Base-by-base conservation (phyloP, 768 basidiomycete species). In the Suillus brevipes region DNA sequence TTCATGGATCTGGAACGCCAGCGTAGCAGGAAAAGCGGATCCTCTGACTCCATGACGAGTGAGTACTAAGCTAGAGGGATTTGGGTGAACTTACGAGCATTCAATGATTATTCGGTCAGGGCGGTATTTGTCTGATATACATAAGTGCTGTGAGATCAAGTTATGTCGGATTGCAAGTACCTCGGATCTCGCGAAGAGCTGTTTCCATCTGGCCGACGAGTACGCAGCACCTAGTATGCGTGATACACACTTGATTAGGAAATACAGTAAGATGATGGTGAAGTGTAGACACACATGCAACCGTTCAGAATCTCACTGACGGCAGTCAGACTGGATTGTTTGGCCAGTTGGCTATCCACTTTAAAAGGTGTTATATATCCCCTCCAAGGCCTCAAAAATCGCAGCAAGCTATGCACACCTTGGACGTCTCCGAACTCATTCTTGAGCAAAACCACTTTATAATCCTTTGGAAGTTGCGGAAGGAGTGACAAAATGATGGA, bases 351-450 rank as follows among this genome's bases (percentile, higher is more conserved):
- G 69, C 94, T 95, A 73, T 98, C 95, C 58, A 98, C 95, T 92
- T 61, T 42, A 7, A 50, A 68, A 65, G 65, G 20, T 16, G 47
- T 60, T 63, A 49, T 58, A 18, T 4, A n/a, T 47, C 53, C 61
- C 25, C 12, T 40, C 45, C 47, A 36, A n/a, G 4, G 9, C 23
- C 16, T 9, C 2, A 5, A 20, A 6, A 16, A 20, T 25, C 23
- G 16, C 52, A 56, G 28, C 36, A 34, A 50, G 18, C 34, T 61
- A 62, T 25, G 60, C 76, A 36, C 42, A 90, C 93, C 93, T 85
- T 96, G 87, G 14, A 97, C 84, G 79, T 98, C 95, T 20, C 96
- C 96, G 71, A 94, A 97, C 75, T 98, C 96, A 79, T 98, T 98
- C 81, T 98, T 98, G 67, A 98, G 83, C 45, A 98, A 79, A 7